These are phyloP conservation scores for Elaeagnus macrophylla DNA, from an alignment of 306 rosid genomes.

Conservation along the genomic window DNA sequence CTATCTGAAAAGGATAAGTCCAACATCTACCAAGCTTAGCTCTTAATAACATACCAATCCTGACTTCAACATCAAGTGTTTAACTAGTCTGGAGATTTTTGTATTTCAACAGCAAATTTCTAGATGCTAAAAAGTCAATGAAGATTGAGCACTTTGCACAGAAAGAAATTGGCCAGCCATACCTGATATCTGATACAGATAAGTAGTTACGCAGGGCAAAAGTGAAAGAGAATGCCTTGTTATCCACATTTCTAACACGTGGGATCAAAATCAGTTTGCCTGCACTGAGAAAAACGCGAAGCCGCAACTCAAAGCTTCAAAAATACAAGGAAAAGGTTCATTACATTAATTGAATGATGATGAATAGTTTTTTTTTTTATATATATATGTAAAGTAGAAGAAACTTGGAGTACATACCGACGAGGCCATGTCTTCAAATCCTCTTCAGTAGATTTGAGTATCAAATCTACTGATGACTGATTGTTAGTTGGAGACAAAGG, in stretches of 20 bases:
- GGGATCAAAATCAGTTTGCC: constrained; percentile 62
- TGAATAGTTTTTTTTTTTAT: too few species aligned
- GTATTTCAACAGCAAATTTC: background rate
- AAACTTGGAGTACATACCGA: constrained; percentile 28
- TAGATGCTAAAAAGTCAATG: background rate
- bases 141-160: background rate
- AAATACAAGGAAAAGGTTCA: background rate
- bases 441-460: constrained; percentile 49
- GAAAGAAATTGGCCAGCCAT: constrained; percentile 6
- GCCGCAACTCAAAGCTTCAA: constrained; percentile 63
- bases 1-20: constrained; percentile 14
- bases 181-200: constrained; percentile 72
- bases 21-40: constrained; percentile 13
- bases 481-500: constrained; percentile 50
- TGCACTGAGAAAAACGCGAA: constrained; percentile 44
- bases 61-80: background rate
- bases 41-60: background rate
- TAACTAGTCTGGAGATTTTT: too few species aligned
- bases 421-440: constrained; percentile 52
- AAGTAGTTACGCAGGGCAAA: constrained; percentile 56
- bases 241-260: constrained; percentile 55
- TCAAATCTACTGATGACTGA: constrained; percentile 63
- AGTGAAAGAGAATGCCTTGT: constrained; percentile 48
- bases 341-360: constrained; percentile 5
- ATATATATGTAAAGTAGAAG: too few species aligned